Evolutionary conservation across 805 yeast genomes (phyloP), one percentile per base, ranked within the genome.

Genomic region (Candida stauntonica): DNA sequence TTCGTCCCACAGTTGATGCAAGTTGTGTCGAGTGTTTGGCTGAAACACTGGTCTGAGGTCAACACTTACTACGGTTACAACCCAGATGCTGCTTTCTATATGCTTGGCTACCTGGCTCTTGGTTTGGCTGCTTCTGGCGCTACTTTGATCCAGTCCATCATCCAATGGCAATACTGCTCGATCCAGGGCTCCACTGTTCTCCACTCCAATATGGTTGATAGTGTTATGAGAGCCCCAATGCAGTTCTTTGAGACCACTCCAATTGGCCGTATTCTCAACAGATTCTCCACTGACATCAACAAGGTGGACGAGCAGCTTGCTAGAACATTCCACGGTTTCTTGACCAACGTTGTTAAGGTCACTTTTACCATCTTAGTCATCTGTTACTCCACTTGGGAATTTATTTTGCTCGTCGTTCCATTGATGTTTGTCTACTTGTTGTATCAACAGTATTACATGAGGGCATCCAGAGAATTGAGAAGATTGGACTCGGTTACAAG

Each of bases 21-120:
- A 41, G 91, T 86, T 35, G 64, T 66, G 31, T 79, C 88, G 26
- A 88, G 81, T 57, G 75, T 91, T 38, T 93, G 99, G 99, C 75
- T 93, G 54, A 93, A 93, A 61, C 86, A 86, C 61, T 93, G 99
- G 99, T 86, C 98, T 11, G 99, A 93, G 58, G 76, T 83, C 17
- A 93, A 91, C 57, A 72, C 89, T 4, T 64, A 60, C 31, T 57
- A 63, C 27, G 91, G 88, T 18, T 64, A 63, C 40, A 91, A 91
- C 58, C 95, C 95, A 3, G 59, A 78, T 42, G 77, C 84, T n/a
- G 66, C 66, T 38, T 75, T 63, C 53, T 93, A 88, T 52, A 67
- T 93, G 48, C 81, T 83, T 15, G 68, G 86, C 38, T 93, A 91
- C 58, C 75, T 84, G 44, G 67, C 71, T 9, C 67, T 91, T 30